These are phyloP conservation scores for Penicillium sp. DNA, from an alignment of 2,329 filamentous ascomycete species.

Conservation along the genomic window DNA sequence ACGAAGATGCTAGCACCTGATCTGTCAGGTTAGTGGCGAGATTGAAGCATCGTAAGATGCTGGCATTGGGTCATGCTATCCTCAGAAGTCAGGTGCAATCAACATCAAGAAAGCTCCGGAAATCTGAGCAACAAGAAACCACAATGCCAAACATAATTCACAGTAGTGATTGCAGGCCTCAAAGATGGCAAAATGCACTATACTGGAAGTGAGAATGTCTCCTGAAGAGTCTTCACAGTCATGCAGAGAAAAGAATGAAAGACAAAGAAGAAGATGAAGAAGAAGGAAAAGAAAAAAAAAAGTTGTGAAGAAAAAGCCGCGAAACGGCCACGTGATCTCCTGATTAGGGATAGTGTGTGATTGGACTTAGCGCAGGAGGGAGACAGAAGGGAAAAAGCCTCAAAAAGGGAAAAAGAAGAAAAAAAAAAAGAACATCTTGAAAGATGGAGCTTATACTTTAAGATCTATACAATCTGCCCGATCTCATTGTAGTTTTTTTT, in stretches of 20 bases:
- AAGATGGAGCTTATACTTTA: constrained; percentile 3
- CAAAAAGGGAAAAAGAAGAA: not conserved
- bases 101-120: constrained; percentile 4
- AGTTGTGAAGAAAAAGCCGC: constrained; percentile 16
- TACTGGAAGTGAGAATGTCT: not conserved
- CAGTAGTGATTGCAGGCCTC: not conserved
- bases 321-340: constrained; percentile 12
- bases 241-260: not conserved
- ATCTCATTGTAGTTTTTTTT: not conserved
- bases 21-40: constrained; percentile 14
- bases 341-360: constrained; percentile 15
- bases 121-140: not conserved
- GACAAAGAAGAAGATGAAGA: constrained; percentile 17
- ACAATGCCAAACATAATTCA: not conserved
- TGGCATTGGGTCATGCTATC: constrained; percentile 2
- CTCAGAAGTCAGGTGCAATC: not conserved
- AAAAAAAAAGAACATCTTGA: not conserved
- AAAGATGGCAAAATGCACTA: not conserved
- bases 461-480: constrained; percentile 1
- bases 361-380: constrained; percentile 6
- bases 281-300: constrained; percentile 7
- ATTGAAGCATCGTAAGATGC: constrained; percentile 3
- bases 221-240: not conserved
- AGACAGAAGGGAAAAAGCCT: constrained; percentile 1
- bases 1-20: constrained; percentile 7